These are phyloP conservation scores for Rhodamnia argentea DNA, from an alignment of 345 rosid genomes.

Conservation along the genomic window DNA sequence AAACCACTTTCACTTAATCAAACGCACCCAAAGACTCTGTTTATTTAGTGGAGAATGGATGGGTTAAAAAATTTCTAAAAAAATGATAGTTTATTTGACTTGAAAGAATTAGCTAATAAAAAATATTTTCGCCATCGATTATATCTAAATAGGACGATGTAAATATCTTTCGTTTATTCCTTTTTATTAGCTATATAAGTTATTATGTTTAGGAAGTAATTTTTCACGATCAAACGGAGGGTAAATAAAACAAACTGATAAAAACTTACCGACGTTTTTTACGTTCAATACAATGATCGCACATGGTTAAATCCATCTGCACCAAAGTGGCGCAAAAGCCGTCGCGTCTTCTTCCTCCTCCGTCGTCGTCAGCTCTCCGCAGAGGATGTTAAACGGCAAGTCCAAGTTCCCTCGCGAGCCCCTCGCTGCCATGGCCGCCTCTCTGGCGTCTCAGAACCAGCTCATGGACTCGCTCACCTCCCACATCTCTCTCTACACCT, in stretches of 20 bases:
- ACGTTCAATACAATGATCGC: background rate
- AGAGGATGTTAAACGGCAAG: slow-evolving; percentile 17
- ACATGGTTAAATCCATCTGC: background rate
- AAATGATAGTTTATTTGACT: too few species aligned
- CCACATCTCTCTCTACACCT: slow-evolving; percentile 82
- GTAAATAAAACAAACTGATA: background rate
- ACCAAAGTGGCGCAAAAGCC: background rate
- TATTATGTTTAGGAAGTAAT: background rate
- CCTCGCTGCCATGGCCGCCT: background rate
- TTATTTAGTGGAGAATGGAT: too few species aligned
- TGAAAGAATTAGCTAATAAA: too few species aligned
- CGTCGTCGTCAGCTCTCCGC: background rate
- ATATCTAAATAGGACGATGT: too few species aligned
- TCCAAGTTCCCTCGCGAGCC: slow-evolving; percentile 4
- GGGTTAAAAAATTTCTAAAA: too few species aligned
- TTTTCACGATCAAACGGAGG: background rate
- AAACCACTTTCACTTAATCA: too few species aligned
- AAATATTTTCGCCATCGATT: too few species aligned
- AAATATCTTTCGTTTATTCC: too few species aligned
- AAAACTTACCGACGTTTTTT: background rate
- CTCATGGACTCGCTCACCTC: slow-evolving; percentile 73
- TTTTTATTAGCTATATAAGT: too few species aligned
- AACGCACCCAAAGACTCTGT: too few species aligned
- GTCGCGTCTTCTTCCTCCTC: background rate
- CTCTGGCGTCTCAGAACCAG: slow-evolving; percentile 44